Base-by-base conservation (phyloP, 1,284 basidiomycete species). In the Cyathus olla region DNA sequence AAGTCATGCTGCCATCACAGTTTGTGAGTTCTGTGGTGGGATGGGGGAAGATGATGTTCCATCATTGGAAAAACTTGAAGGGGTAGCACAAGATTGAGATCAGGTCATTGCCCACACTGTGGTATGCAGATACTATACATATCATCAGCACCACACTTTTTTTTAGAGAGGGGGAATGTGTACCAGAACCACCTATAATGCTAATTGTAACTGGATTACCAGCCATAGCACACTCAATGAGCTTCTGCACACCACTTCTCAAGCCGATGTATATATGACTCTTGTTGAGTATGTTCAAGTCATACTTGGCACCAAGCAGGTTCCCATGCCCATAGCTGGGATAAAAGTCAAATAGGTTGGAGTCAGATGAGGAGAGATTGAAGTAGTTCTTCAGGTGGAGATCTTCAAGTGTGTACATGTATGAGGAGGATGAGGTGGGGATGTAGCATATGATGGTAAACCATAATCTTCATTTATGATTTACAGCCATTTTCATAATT, bases 21-120 rank as follows among this genome's bases (percentile, higher is more conserved):
- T 98, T 98, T 22, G 97, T 98, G 65, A 98, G 87, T 76, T 98
- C 96, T 9, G 95, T 95, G 2, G 93, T 94, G 0, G 96, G 96
- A 77, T 98, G 94, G 1, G 96, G 96, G 80, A 98, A 98, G 19
- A 98, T 87, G 55, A 85, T 87, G 78, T 97, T 95, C 93, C 96
- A 97, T 96, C 97, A 98, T 60, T 91, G 85, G 83, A 98, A 98
- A 81, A 98, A 94, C 44, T 88, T 87, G 40, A 94, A 90, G 1
- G 96, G 96, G 76, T 97, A 98, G 77, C 96, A 97, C 66, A 81
- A 83, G 0, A 94, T 85, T 0, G 95, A 90, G 59, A 98, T 85
- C 4, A 95, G 95, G 76, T 97, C 94, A 67, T 97, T 93, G 15
- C 96, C 96, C 2, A 96, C 92, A 35, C 97, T 96, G 75, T 97